Evolutionary conservation across 2,329 filamentous ascomycete species (phyloP).

Genomic region (Hymenoscyphus salicellus): DNA sequence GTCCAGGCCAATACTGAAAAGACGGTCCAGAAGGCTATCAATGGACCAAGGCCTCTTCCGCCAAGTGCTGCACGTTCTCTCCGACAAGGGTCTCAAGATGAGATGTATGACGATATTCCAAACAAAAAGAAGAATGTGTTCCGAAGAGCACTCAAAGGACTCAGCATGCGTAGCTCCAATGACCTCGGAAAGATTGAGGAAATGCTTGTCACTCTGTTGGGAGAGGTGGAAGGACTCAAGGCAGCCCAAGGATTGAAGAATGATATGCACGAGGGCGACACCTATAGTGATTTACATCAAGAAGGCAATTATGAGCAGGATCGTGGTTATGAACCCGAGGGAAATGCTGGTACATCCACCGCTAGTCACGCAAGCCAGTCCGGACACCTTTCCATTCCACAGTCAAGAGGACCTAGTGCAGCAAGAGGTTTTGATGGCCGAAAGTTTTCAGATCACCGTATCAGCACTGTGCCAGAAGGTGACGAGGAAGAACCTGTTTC

Average conservation of each 20-base stretch:
- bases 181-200: slow-evolving; percentile 87
- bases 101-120: slow-evolving; percentile 53
- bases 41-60: slow-evolving; percentile 82
- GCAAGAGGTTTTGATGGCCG: slow-evolving; percentile 39
- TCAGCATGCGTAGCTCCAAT: slow-evolving; percentile 82
- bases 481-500: slow-evolving; percentile 51
- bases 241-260: slow-evolving; percentile 48
- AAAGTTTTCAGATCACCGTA: slow-evolving; percentile 70
- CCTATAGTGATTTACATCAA: slow-evolving; percentile 66
- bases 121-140: slow-evolving; percentile 92
- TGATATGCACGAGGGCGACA: slow-evolving; percentile 57
- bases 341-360: slow-evolving; percentile 71
- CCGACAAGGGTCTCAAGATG: slow-evolving; percentile 49
- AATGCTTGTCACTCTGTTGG: slow-evolving; percentile 87
- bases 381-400: slow-evolving; percentile 65
- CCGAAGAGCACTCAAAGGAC: slow-evolving; percentile 83
- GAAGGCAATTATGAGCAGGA: slow-evolving; percentile 65
- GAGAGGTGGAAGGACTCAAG: slow-evolving; percentile 84
- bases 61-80: slow-evolving; percentile 48
- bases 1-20: slow-evolving; percentile 86
- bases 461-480: slow-evolving; percentile 84
- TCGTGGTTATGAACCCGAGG: slow-evolving; percentile 79
- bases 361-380: slow-evolving; percentile 72
- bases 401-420: slow-evolving; percentile 46
- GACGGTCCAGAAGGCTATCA: slow-evolving; percentile 76